Evolutionary conservation across 306 rosid genomes (phyloP).

Genomic region (Carpinus viminea): DNA sequence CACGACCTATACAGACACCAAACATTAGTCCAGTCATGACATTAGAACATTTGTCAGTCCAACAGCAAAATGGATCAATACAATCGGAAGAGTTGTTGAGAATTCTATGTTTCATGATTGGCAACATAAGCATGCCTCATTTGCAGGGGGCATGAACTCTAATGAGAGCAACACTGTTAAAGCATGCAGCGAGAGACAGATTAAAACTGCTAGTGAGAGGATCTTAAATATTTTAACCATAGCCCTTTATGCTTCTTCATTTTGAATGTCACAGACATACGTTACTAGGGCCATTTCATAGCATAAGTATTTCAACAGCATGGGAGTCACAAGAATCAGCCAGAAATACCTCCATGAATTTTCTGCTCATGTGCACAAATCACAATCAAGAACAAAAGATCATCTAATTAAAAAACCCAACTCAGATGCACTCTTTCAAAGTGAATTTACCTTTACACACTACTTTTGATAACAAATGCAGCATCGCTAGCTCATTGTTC

Average conservation of each 20-base stretch:
- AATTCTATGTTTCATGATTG: background rate
- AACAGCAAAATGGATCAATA: background rate
- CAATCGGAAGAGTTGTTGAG: background rate
- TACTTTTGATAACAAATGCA: background rate
- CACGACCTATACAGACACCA: conserved; percentile 35
- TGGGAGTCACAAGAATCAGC: background rate
- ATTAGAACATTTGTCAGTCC: background rate
- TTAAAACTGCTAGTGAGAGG: too few relatives aligned
- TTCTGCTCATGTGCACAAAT: too few relatives aligned
- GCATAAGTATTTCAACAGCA: background rate
- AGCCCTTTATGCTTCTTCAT: too few relatives aligned
- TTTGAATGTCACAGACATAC: too few relatives aligned
- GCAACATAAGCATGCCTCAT: too few relatives aligned
- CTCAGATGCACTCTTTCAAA: background rate
- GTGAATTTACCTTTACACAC: background rate
- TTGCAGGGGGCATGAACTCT: too few relatives aligned
- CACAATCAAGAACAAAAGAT: background rate
- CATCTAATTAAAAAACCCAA: background rate
- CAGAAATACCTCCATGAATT: background rate
- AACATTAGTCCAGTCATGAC: conserved; percentile 6
- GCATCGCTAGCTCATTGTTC: background rate
- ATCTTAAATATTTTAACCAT: too few relatives aligned
- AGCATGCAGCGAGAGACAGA: too few relatives aligned
- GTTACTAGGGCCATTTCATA: background rate
- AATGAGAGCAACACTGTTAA: too few relatives aligned